Evolutionary conservation across 108 stramenopile species (phyloP).

Genomic region (Fistulifera solaris): DNA sequence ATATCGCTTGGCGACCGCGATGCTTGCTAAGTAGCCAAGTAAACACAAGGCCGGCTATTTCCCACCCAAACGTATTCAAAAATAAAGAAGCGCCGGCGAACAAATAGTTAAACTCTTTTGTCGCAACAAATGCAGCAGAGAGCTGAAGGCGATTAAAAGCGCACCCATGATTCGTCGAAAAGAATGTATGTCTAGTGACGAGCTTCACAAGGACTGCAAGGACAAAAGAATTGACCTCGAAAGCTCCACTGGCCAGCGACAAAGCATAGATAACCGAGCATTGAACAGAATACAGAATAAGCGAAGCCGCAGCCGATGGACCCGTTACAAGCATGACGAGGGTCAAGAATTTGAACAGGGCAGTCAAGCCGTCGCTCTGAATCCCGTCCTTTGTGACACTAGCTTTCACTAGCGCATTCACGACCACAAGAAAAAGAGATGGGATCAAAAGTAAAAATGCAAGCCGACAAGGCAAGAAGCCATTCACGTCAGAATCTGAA

Average conservation of each 20-base stretch:
- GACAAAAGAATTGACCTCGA: slow-evolving; percentile 1
- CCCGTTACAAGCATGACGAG: slow-evolving; percentile 70
- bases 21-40: slow-evolving; percentile 16
- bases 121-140: slow-evolving; percentile 78
- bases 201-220: slow-evolving; percentile 9
- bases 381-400: not conserved
- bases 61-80: slow-evolving; percentile 82
- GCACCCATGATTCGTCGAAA: slow-evolving; percentile 77
- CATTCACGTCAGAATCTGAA: slow-evolving; percentile 41
- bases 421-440: slow-evolving; percentile 23
- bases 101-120: slow-evolving; percentile 52
- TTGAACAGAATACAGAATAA: slow-evolving; percentile 40
- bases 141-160: slow-evolving; percentile 73
- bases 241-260: slow-evolving; percentile 7
- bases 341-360: slow-evolving; percentile 32
- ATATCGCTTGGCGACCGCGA: slow-evolving; percentile 18
- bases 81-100: slow-evolving; percentile 65
- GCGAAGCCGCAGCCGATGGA: slow-evolving; percentile 52
- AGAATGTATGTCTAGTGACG: slow-evolving; percentile 57
- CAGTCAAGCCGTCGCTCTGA: not conserved
- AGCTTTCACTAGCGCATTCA: not conserved
- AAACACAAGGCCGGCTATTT: slow-evolving; percentile 50
- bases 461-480: slow-evolving; percentile 31
- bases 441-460: slow-evolving; percentile 25
- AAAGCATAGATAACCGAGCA: slow-evolving; percentile 37